Evolutionary conservation across 2,329 filamentous ascomycete species (phyloP).

Genomic region (Talaromyces verruculosus): DNA sequence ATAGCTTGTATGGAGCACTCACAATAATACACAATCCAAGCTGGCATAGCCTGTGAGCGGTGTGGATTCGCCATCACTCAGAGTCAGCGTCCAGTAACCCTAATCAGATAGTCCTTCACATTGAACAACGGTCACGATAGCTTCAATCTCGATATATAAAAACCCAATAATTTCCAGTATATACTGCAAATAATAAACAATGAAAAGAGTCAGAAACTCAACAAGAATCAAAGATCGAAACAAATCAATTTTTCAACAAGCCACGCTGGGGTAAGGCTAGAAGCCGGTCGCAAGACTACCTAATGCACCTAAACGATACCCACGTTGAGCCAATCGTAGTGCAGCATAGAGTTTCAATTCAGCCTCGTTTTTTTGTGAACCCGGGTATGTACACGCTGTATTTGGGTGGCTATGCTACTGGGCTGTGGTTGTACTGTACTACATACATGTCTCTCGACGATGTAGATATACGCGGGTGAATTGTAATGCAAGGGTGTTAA

Average conservation of each 20-base stretch:
- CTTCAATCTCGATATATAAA: background rate
- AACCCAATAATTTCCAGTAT: background rate
- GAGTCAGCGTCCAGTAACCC: background rate
- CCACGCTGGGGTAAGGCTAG: background rate
- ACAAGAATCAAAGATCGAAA: background rate
- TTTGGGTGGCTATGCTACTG: background rate
- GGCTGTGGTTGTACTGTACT: background rate
- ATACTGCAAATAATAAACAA: background rate
- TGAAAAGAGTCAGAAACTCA: background rate
- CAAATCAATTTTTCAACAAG: background rate
- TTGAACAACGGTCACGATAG: background rate
- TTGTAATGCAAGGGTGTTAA: background rate
- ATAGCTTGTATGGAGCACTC: background rate
- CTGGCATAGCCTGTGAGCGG: background rate
- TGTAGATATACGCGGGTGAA: background rate
- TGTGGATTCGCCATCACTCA: background rate
- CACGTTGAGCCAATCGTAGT: background rate
- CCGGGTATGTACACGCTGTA: background rate
- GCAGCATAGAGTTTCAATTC: background rate
- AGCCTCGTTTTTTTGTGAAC: conserved; percentile 1
- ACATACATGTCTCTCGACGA: background rate
- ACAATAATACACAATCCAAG: conserved; percentile 3
- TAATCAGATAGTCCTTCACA: background rate
- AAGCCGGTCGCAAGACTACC: background rate
- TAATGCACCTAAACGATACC: conserved; percentile 1